Base-by-base conservation (phyloP, 257 asterid genomes). In the Agastache rugosa region DNA sequence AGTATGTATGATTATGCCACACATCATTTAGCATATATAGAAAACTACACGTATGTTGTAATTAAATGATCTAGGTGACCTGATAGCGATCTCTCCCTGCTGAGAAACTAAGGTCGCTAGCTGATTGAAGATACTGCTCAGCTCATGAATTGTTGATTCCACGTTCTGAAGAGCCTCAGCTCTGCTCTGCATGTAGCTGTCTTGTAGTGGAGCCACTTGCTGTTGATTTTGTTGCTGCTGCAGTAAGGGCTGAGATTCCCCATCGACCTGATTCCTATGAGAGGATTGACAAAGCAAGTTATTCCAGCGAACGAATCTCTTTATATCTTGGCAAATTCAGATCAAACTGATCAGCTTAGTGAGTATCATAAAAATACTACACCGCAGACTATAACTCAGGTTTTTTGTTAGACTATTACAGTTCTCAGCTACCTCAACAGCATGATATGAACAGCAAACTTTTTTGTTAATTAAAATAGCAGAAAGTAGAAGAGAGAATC, bases 31-130 rank as follows among this genome's bases (percentile, higher is more conserved):
- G 37, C 7, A 31, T 31, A 31, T 31, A 31, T 31, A 31, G 37
- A 29, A 29, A 29, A 29, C 34, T 29, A 29, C 59, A 29, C 34
- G 73, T 65, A 29, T 29, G 34, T 29, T 29, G 34, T 29, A 29
- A 31, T 31, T 0, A 31, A 31, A 31, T 31, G 6, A 31, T 31
- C 6, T 31, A 5, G 1, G 6, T 31, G 7, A 93, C 98, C 98
- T 89, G 83, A 93, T 89, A 69, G 98, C 96, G 66, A 93, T 45
- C 79, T 93, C 98, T 75, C 98, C 98, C 84, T 93, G 98, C 90
- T 93, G 88, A 61, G 98, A 89, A 78, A 93, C 98, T 83, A 93
- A 79, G 10, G 96, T 91, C 35, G 98, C 97, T 47, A 93, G 86
- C 85, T 93, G 98, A 76, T 90, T 91, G 81, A 91, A 93, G 81